Evolutionary conservation across 345 rosid species (phyloP).

Genomic region (Lagerstroemia speciosa): DNA sequence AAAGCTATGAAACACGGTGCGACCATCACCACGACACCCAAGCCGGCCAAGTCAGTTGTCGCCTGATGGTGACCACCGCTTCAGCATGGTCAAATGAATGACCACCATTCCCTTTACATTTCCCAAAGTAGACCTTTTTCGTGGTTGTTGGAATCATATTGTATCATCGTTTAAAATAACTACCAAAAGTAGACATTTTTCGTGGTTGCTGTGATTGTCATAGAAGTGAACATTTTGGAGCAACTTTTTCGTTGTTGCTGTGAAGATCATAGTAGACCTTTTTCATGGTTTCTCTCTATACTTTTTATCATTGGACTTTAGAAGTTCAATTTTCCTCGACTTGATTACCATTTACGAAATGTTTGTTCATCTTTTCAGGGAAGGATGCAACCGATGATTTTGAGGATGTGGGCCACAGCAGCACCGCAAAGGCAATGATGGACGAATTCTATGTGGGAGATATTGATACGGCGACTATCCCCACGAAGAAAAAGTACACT

Average conservation of each 20-base stretch:
- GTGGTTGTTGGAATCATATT: too few relatives aligned
- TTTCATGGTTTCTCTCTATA: too few relatives aligned
- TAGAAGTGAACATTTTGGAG: too few relatives aligned
- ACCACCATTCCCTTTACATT: too few relatives aligned
- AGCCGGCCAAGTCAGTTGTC: background rate
- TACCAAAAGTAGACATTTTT: too few relatives aligned
- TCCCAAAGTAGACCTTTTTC: too few relatives aligned
- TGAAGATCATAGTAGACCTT: too few relatives aligned
- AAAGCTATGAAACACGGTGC: too few relatives aligned
- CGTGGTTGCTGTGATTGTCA: too few relatives aligned
- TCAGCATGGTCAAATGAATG: background rate
- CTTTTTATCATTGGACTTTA: background rate
- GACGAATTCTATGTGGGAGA: conserved; percentile 77
- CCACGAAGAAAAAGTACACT: conserved; percentile 37
- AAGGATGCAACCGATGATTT: conserved; percentile 97
- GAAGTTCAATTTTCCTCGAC: background rate
- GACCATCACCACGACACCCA: too few relatives aligned
- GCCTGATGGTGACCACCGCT: background rate
- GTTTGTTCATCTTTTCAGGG: conserved; percentile 28
- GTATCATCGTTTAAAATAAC: too few relatives aligned
- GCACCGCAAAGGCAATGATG: conserved; percentile 75
- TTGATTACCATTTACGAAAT: background rate
- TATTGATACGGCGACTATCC: conserved; percentile 54
- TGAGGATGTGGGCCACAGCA: conserved; percentile 89
- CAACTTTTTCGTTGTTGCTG: too few relatives aligned